Evolutionary conservation across 1,284 basidiomycete genomes (phyloP), one percentile per base, ranked within the genome.

Genomic region (Pseudozyma sp.): DNA sequence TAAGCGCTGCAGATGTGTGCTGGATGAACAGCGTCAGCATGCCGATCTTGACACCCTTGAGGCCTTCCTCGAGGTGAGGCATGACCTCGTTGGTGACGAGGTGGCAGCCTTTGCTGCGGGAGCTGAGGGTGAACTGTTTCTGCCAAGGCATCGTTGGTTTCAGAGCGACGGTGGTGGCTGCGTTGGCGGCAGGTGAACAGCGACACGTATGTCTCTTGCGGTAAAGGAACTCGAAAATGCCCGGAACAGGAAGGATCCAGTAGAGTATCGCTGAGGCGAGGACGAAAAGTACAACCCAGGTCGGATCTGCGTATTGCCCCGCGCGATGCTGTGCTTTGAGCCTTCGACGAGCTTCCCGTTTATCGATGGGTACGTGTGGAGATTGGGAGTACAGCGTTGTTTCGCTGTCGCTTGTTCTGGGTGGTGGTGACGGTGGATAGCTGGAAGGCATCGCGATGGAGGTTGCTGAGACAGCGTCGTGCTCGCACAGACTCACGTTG

Each of bases 1-100:
- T 94, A 77, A 97, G 86, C 1, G 92, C 94, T 30, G 93, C 93
- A 48, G 92, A 93, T 2, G 94, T 97, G 84, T 97, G 94, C 84
- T 95, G 90, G 79, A 93, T 94, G 80, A 85, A 85, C 35, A 87
- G 78, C 44, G 84, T 86, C 54, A 87, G 83, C 19, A 86, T 82
- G 14, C 81, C 79, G 7, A 65, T 30, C 55, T 75, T 71, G 49
- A 69, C 58, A 19, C 54, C 65, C 69, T 89, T 87, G 50, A 97
- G 85, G 0, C 94, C 94, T 47, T 91, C 88, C 63, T 88, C 86
- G 71, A 95, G 91, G 52, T 94, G 89, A 7, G 84, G 79, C 45
- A 91, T 77, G 14, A 97, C 88, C 79, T 94, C 91, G 48, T 91
- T 87, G 7, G 94, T 95, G 45, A 97, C 88, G n/a, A 97, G 88